Evolutionary conservation across 768 basidiomycete species (phyloP).

Genomic region (Tubosaeta brunneosetosa): DNA sequence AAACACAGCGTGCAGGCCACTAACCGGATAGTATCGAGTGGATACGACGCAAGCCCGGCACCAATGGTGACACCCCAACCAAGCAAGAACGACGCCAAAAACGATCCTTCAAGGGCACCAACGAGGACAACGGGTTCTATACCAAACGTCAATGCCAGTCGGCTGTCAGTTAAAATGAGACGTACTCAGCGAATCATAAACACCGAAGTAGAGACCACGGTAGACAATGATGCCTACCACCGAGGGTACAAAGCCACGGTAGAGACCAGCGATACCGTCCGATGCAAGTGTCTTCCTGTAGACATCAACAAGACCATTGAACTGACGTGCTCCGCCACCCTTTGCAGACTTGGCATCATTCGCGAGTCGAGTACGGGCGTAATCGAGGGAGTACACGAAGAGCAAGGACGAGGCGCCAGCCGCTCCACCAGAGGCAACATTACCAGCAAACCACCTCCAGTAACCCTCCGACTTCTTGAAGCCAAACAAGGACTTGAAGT

Average conservation of each 20-base stretch:
- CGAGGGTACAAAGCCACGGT: slow-evolving; percentile 99
- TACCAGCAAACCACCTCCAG: slow-evolving; percentile 98
- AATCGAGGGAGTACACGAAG: slow-evolving; percentile 99
- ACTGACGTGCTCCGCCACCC: slow-evolving; percentile 89
- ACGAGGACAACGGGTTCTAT: slow-evolving; percentile 95
- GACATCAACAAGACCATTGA: slow-evolving; percentile 97
- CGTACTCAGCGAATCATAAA: slow-evolving; percentile 90
- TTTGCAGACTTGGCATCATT: slow-evolving; percentile 97
- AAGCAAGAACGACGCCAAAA: slow-evolving; percentile 94
- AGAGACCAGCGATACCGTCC: slow-evolving; percentile 98
- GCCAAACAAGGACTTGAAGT: slow-evolving; percentile 98
- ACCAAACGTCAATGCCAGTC: slow-evolving; percentile 20
- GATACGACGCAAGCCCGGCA: slow-evolving; percentile 98
- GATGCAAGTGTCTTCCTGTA: slow-evolving; percentile 96
- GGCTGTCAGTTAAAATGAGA: slow-evolving; percentile 28
- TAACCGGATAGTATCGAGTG: slow-evolving; percentile 85
- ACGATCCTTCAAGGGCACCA: slow-evolving; percentile 91
- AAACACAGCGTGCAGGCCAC: background rate
- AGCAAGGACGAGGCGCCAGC: slow-evolving; percentile 98
- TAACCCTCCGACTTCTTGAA: slow-evolving; percentile 98
- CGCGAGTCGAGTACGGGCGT: slow-evolving; percentile 98
- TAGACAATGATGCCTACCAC: slow-evolving; percentile 99
- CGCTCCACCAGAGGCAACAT: slow-evolving; percentile 97
- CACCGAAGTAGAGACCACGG: slow-evolving; percentile 99
- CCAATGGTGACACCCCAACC: slow-evolving; percentile 99